phyloP scores from a whole-genome alignment of 495 filamentous ascomycete species.

The Neurospora discreta region DNA sequence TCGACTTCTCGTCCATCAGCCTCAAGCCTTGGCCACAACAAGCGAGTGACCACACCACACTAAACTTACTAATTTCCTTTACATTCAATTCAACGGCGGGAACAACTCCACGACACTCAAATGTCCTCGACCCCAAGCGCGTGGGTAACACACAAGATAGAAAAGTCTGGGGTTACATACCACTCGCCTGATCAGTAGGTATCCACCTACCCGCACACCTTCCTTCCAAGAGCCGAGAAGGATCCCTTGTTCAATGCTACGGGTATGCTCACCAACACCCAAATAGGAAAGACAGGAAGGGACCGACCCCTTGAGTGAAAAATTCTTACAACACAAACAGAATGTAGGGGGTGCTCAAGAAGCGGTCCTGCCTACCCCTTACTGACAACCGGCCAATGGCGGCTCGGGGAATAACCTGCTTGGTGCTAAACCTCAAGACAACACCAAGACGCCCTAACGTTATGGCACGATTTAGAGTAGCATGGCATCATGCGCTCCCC shows the following conservation, averaged over 20 bases:
- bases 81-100: neutral
- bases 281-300: neutral
- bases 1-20: neutral
- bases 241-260: neutral
- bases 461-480: neutral
- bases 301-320: neutral
- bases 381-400: neutral
- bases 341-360: neutral
- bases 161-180: neutral
- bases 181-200: neutral
- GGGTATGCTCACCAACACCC: neutral
- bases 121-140: neutral
- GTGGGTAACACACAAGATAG: neutral
- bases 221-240: neutral
- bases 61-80: neutral
- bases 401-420: neutral
- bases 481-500: neutral
- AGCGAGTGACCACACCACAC: neutral
- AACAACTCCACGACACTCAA: neutral
- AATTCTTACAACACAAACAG: neutral
- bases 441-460: neutral
- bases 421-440: neutral
- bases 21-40: neutral
- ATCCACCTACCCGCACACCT: neutral
- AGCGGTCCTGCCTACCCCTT: neutral